Base-by-base conservation (phyloP, 2,329 filamentous ascomycete genomes). In the Incumbomyces delicatus region DNA sequence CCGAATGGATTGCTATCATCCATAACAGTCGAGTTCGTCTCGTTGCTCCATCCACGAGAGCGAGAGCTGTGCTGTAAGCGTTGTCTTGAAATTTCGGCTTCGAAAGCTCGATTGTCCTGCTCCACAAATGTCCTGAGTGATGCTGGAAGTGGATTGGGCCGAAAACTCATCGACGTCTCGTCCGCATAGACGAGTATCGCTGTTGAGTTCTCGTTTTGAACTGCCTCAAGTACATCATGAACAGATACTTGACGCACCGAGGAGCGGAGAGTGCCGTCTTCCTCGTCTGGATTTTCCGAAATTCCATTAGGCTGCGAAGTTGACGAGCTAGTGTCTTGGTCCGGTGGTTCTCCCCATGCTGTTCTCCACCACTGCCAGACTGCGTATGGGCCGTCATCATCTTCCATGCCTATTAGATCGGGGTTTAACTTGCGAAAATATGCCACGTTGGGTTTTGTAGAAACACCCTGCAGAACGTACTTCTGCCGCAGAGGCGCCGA, bases 181-280 rank as follows among this genome's bases (percentile, higher is more conserved):
- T 70, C 77, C 16, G 77, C 78, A 57, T 81, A 82, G 2, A 82
- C 72, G 8, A 82, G 67, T 1, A 82, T 60, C 2, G 72, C 75
- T 7, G 66, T 70, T 29, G 62, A 67, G 44, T 70, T 68, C 53
- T 80, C 76, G 31, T 70, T 66, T 18, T 66, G 67, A 44, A 74
- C 72, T 52, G 76, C 66, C 53, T 70, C 63, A 43, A 81, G 67
- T 8, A 80, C 78, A 49, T 78, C 71, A 36, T 69, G 64, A 48
- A 76, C 71, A 2, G 66, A 64, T 17, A 76, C 67, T 51, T 66
- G 68, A 32, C 53, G 58, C 29, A 63, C 58, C 6, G 64, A 67
- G 48, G 66, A 70, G 1, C 65, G 67, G 17, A 22, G 14, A 13
- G 29, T 18, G 13, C 40, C 40, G 17, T 33, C 29, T 17, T n/a